These are phyloP conservation scores for Leccinum variabile DNA, from an alignment of 1,284 basidiomycete species.

Conservation along the genomic window DNA sequence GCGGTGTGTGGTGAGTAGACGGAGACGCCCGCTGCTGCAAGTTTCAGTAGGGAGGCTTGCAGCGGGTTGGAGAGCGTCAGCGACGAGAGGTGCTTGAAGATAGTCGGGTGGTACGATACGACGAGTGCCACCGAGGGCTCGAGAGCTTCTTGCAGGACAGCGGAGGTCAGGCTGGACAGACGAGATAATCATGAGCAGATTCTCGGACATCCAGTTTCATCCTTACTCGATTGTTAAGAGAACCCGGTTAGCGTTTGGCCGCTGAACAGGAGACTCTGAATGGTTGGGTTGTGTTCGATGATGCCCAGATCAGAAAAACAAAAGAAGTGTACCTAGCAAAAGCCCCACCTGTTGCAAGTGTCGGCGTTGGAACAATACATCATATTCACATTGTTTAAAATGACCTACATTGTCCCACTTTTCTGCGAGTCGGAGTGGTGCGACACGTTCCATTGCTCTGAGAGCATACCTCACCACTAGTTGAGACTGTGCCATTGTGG, in stretches of 20 bases:
- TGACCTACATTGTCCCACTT: slow-evolving; percentile 92
- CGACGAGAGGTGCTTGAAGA: slow-evolving; percentile 81
- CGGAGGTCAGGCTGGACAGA: slow-evolving; percentile 68
- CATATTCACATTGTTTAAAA: slow-evolving; percentile 45
- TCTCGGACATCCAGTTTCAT: slow-evolving; percentile 4
- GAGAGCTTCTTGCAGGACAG: slow-evolving; percentile 77
- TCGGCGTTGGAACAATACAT: slow-evolving; percentile 2
- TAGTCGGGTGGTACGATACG: slow-evolving; percentile 87
- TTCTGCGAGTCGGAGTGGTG: slow-evolving; percentile 81
- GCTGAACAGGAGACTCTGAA: slow-evolving; percentile 71
- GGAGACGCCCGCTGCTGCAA: slow-evolving; percentile 80
- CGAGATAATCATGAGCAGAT: slow-evolving; percentile 14
- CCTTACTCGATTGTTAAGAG: slow-evolving; percentile 82
- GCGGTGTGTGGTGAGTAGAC: slow-evolving; percentile 89
- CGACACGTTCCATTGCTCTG: slow-evolving; percentile 75
- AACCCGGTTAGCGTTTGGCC: slow-evolving; percentile 57
- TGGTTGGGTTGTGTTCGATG: neutral
- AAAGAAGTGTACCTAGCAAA: neutral
- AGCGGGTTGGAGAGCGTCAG: slow-evolving; percentile 79
- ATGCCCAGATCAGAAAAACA: neutral
- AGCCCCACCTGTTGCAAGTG: neutral
- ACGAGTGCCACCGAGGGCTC: slow-evolving; percentile 62
- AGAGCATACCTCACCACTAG: slow-evolving; percentile 46
- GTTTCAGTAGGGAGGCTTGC: slow-evolving; percentile 77
- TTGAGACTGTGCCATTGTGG: slow-evolving; percentile 11